Evolutionary conservation across 202 grass and related monocot species (phyloP).

Genomic region (Brachypodium distachyon): DNA sequence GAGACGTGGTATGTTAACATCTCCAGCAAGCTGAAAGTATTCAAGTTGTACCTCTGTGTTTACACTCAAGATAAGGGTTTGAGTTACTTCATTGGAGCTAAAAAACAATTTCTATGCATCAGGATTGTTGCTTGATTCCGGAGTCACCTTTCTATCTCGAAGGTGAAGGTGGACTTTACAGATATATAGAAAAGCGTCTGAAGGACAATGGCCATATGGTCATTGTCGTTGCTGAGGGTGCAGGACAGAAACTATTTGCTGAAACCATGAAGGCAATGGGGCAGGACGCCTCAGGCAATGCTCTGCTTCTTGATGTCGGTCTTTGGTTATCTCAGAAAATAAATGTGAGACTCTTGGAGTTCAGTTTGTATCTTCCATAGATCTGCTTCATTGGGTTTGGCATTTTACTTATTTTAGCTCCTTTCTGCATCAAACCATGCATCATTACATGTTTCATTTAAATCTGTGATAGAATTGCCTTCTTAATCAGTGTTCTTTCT

Average conservation of each 20-base stretch:
- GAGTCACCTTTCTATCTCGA: constrained; percentile 94
- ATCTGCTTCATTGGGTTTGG: background rate
- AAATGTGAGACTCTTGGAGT: constrained; percentile 47
- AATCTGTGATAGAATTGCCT: background rate
- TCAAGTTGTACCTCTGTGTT: constrained; percentile 9
- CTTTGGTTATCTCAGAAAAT: constrained; percentile 95
- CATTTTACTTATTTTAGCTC: background rate
- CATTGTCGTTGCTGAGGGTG: constrained; percentile 95
- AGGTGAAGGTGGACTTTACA: constrained; percentile 73
- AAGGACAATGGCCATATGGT: constrained; percentile 97
- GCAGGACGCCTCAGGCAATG: constrained; percentile 84
- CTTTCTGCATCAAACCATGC: background rate
- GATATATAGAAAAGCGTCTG: constrained; percentile 75
- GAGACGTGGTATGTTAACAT: constrained; percentile 78
- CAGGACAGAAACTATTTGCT: constrained; percentile 76
- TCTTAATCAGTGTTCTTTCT: background rate
- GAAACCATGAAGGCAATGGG: constrained; percentile 63
- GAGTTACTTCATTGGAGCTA: background rate
- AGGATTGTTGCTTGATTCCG: constrained; percentile 96
- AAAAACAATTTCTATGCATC: background rate
- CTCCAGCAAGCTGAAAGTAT: background rate
- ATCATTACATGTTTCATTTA: background rate
- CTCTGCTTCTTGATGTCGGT: constrained; percentile 81
- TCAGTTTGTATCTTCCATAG: background rate
- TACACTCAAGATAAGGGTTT: background rate